A percentile compares a stretch with the other conserved stretches of the same genome.
Evolutionary conservation across 2,329 filamentous ascomycete species (phyloP).

Genomic region (Stromatinia cepivora): DNA sequence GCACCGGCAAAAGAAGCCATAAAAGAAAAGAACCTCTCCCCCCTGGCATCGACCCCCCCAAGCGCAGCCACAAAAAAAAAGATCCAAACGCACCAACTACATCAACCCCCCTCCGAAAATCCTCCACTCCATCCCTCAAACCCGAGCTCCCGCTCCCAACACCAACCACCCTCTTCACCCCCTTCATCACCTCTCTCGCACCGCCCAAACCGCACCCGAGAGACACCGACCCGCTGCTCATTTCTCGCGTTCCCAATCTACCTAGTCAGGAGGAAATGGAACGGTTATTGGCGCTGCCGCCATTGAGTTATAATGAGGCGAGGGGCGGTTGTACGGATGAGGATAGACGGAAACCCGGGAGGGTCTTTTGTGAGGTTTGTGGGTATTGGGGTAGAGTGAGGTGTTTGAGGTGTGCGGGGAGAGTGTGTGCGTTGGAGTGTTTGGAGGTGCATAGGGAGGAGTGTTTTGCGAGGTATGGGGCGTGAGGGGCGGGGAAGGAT

Average conservation of each 20-base stretch:
- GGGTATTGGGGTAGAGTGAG: constrained; percentile 78
- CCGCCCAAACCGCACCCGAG: constrained; percentile 44
- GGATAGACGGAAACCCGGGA: constrained; percentile 53
- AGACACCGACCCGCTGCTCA: constrained; percentile 59
- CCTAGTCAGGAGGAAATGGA: constrained; percentile 63
- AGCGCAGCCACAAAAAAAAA: constrained; percentile 38
- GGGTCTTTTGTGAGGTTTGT: constrained; percentile 75
- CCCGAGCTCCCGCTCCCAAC: constrained; percentile 23
- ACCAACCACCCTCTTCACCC: constrained; percentile 42
- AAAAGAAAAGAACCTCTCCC: constrained; percentile 15
- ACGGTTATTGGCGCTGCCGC: constrained; percentile 61
- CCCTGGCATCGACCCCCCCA: background rate
- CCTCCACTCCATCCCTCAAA: background rate
- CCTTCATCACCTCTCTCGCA: constrained; percentile 22
- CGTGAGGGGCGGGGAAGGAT: constrained; percentile 1
- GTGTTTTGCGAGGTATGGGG: constrained; percentile 64
- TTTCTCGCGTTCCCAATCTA: constrained; percentile 56
- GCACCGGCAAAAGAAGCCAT: constrained; percentile 31
- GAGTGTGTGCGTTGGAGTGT: constrained; percentile 76
- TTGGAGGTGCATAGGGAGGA: constrained; percentile 71
- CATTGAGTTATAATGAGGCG: constrained; percentile 68
- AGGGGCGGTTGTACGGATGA: constrained; percentile 49
- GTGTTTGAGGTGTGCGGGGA: constrained; percentile 75
- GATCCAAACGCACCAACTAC: constrained; percentile 26
- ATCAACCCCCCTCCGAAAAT: background rate